Conservation (phyloP, 371 early-diverging fungal genomes). For the Mucor irregularis region DNA sequence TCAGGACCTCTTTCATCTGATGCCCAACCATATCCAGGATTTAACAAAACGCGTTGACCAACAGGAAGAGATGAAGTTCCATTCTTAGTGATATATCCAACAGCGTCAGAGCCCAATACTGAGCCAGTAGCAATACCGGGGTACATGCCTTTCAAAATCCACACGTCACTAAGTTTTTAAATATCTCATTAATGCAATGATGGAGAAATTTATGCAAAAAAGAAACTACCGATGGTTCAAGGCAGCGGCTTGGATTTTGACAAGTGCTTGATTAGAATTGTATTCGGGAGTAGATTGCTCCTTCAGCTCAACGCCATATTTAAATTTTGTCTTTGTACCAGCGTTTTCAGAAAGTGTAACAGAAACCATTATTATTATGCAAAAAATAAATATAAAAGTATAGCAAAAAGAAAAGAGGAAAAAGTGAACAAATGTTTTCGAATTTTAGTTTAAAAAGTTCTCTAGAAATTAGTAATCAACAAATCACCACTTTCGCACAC, state of each 20-base stretch:
- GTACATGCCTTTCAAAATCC: conserved; percentile 60
- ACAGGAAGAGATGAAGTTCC: not conserved
- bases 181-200: not conserved
- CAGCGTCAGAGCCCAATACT: conserved; percentile 62
- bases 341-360: conserved; percentile 17
- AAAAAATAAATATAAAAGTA: not conserved
- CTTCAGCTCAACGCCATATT: conserved; percentile 32
- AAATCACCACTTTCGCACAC: not conserved
- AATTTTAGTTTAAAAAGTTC: conserved; percentile 13
- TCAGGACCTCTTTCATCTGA: conserved; percentile 64
- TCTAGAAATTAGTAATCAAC: not conserved
- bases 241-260: conserved; percentile 66
- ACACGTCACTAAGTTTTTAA: conserved; percentile 44
- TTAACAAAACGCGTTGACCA: conserved; percentile 53
- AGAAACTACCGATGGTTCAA: conserved; percentile 72
- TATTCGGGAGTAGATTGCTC: conserved; percentile 2
- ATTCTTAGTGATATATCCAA: conserved; percentile 44
- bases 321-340: conserved; percentile 16
- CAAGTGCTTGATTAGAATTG: conserved; percentile 38
- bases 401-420: conserved; percentile 8
- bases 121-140: conserved; percentile 51
- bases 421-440: not conserved
- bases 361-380: conserved; percentile 27
- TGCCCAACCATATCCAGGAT: conserved; percentile 57
- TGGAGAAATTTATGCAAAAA: too few species aligned